These are phyloP conservation scores for Euphorbia lathyris DNA, from an alignment of 345 rosid species.

Conservation along the genomic window DNA sequence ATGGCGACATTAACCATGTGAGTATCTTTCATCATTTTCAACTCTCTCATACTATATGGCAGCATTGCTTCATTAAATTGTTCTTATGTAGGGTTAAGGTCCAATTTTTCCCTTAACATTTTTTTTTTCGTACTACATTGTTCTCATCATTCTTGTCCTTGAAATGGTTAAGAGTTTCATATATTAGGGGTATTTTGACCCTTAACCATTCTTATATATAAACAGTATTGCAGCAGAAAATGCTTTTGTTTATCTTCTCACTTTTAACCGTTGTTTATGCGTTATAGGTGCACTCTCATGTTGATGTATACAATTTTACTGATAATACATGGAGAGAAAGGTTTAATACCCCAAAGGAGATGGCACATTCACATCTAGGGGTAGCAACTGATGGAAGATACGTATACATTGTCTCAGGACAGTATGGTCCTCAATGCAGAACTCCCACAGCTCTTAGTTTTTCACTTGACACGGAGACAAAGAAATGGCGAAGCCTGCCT, in stretches of 20 bases:
- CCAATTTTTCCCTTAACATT: too few species aligned
- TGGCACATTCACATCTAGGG: constrained; percentile 99
- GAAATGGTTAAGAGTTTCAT: too few species aligned
- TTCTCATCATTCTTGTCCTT: too few species aligned
- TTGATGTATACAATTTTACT: constrained; percentile 77
- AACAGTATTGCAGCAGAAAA: too few species aligned
- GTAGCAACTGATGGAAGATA: constrained; percentile 92
- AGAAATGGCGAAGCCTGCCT: constrained; percentile 63
- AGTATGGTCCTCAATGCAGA: constrained; percentile 93
- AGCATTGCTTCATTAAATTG: too few species aligned
- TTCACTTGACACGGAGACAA: constrained; percentile 77
- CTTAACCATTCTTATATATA: background rate
- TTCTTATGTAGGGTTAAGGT: too few species aligned
- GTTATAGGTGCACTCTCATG: constrained; percentile 87
- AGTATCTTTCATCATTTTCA: constrained; percentile 10
- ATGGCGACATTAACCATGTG: constrained; percentile 58
- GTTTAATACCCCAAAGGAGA: constrained; percentile 94
- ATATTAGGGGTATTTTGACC: too few species aligned
- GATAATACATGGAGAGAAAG: constrained; percentile 85
- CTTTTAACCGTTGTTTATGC: background rate
- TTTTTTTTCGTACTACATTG: too few species aligned
- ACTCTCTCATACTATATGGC: background rate
- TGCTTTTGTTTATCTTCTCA: background rate
- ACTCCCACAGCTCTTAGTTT: constrained; percentile 79
- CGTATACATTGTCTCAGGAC: constrained; percentile 79